Evolutionary conservation across 441 rosid species (phyloP), one percentile per base, ranked within the genome.

Genomic region (Erodium moschatum): DNA sequence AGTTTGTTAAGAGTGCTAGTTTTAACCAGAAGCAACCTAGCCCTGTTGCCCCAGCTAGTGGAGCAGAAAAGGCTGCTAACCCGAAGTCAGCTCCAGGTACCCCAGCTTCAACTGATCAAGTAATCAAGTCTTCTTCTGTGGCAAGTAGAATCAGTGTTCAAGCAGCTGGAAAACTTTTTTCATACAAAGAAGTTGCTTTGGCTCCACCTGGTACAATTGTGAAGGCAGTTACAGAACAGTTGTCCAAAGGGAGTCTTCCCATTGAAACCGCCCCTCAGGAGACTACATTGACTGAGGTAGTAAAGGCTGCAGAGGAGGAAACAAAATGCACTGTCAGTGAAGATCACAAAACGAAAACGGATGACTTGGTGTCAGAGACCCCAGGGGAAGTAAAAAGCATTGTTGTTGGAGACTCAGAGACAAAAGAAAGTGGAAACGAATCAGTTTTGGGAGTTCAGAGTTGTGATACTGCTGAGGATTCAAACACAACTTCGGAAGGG

Each of bases 151-250:
- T 89, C 74, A 85, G 82, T 72, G 85, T 84, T 74, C 87, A 85
- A 73, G 88, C 91, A 70, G 86, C 87, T 67, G 99, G 99, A 77
- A 95, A 87, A 77, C 82, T 85, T 58, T 92, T 95, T 82, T 90
- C 99, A 78, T 95, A 95, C 78, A 95, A 95, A 78, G 99, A 95
- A 84, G 99, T 95, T 79, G 99, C 99, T 68, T 76, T 92, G 81
- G 97, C 97, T 67, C 97, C 95, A 61, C 99, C 96, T 33, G 97
- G 99, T 73, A 89, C 96, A 27, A 89, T 95, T 75, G 97, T 90
- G 70, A 95, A 91, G 85, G 83, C 87, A 20, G 97, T 85, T 72
- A 74, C 91, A 9, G 97, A 90, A 77, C 87, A 87, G 77, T 75
- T 81, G 78, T 89, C 96, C 44, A 80, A 85, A 77, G 90, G 68